These are phyloP conservation scores for Imleria badia DNA, from an alignment of 768 basidiomycete species.

Conservation along the genomic window DNA sequence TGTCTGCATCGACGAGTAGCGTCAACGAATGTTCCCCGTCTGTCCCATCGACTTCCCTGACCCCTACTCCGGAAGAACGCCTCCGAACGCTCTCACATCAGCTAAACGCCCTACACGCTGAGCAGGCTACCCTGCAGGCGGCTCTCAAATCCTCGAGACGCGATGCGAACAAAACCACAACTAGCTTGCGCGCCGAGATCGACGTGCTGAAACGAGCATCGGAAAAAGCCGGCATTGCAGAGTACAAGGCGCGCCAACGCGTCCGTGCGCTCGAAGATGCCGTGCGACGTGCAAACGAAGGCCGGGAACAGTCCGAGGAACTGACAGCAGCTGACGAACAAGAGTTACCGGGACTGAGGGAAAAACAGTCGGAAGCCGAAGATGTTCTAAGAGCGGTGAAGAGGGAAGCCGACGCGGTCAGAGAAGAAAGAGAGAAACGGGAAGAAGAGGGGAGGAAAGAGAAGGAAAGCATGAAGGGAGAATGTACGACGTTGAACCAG, in stretches of 20 bases:
- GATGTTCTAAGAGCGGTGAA: slow-evolving; percentile 40
- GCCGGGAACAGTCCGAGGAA: slow-evolving; percentile 46
- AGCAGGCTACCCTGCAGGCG: slow-evolving; percentile 65
- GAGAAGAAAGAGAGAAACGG: slow-evolving; percentile 45
- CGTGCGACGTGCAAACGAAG: slow-evolving; percentile 71
- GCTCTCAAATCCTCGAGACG: slow-evolving; percentile 77
- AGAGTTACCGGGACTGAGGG: slow-evolving; percentile 40
- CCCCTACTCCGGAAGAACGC: slow-evolving; percentile 62
- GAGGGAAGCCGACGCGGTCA: slow-evolving; percentile 45
- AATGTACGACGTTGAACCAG: slow-evolving; percentile 53
- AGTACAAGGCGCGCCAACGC: slow-evolving; percentile 83
- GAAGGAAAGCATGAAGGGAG: slow-evolving; percentile 54
- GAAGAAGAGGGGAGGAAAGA: slow-evolving; percentile 53
- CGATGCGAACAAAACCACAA: slow-evolving; percentile 82
- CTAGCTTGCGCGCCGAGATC: slow-evolving; percentile 79
- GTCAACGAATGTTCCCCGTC: slow-evolving; percentile 12
- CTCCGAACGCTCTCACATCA: slow-evolving; percentile 63
- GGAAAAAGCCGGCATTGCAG: slow-evolving; percentile 73
- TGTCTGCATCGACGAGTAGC: slow-evolving; percentile 31
- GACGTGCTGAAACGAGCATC: slow-evolving; percentile 79
- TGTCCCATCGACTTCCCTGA: slow-evolving; percentile 27
- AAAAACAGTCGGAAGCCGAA: slow-evolving; percentile 43
- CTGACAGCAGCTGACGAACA: slow-evolving; percentile 38
- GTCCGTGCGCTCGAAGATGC: slow-evolving; percentile 87
- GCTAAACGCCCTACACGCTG: slow-evolving; percentile 59